Evolutionary conservation across 2,329 filamentous ascomycete species (phyloP), one percentile per base, ranked within the genome.

Genomic region (Botrytis hyacinthi): DNA sequence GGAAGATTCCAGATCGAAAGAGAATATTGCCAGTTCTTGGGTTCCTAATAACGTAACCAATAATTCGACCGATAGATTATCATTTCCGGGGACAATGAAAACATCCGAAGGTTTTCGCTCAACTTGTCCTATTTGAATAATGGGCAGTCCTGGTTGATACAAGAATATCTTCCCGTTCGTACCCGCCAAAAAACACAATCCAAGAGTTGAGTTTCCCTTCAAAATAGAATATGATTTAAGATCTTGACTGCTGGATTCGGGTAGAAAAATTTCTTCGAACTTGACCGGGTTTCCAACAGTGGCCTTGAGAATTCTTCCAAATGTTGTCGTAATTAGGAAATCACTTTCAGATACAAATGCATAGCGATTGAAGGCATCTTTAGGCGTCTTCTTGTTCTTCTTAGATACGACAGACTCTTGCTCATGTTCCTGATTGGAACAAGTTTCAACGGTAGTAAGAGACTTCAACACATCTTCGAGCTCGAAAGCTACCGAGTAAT

Each of bases 361-460:
- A 78, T 92, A 94, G 61, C 87, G 86, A 72, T 88, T 87, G 74
- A 92, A 87, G 16, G 83, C 81, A 70, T 87, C 84, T 63, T 82
- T 84, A 4, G 75, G 71, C 29, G 76, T 75, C 79, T 79, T 87
- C 80, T 76, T 81, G 48, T 78, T 81, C 80, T 76, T 81, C 48
- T 78, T 81, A 69, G 40, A 48, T 29, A 29, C 37, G 18, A 32
- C n/a, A 1, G 35, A 35, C 6, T 29, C n/a, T 42, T 67, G 29
- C n/a, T 46, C 48, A 9, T 46, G 29, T 37, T 72, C 18, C 29
- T 37, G 26, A 26, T 22, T 2, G 40, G 29, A 12, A 48, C 4
- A 9, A 37, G 16, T 22, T n/a, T 61, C 26, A 7, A n/a, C 6
- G 6, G 40, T 40, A 29, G 40, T 22, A 32, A 73, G 57, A 40